These are phyloP conservation scores for Hydnomerulius pinastri DNA, from an alignment of 768 basidiomycete species.

Conservation along the genomic window DNA sequence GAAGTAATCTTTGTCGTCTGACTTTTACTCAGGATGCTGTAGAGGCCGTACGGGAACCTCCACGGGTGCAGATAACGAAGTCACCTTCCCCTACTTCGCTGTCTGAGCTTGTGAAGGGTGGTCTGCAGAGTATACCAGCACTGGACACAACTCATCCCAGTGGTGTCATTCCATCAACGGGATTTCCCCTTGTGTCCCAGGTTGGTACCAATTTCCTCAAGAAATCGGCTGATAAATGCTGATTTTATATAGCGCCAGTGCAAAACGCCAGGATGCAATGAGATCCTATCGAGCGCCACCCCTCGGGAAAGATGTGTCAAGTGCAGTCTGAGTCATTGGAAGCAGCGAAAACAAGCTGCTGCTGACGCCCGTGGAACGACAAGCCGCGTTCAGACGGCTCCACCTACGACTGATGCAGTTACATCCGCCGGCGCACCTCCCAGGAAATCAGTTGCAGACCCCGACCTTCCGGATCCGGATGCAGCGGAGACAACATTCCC, in stretches of 20 bases:
- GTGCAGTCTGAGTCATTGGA: slow-evolving; percentile 24
- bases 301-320: slow-evolving; percentile 18
- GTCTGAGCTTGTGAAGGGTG: background rate
- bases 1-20: slow-evolving; percentile 6
- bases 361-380: background rate
- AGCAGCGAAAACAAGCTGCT: slow-evolving; percentile 3
- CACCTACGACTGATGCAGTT: background rate
- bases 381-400: background rate
- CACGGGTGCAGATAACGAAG: background rate
- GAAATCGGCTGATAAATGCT: too few species aligned
- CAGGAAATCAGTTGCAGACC: background rate
- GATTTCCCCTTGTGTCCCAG: background rate
- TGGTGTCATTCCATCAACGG: background rate
- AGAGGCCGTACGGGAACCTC: background rate
- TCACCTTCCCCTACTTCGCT: background rate
- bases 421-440: background rate
- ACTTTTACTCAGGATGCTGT: slow-evolving; percentile 9
- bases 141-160: background rate
- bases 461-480: background rate
- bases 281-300: slow-evolving; percentile 2
- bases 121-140: slow-evolving; percentile 5
- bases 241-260: slow-evolving; percentile 17
- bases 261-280: slow-evolving; percentile 14
- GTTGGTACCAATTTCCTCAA: too few species aligned
- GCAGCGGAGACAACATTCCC: background rate